Percentiles rank a stretch among this genome's conserved stretches.
Conservation (phyloP, 2,329 filamentous ascomycete species). For the Penicillium sp. region DNA sequence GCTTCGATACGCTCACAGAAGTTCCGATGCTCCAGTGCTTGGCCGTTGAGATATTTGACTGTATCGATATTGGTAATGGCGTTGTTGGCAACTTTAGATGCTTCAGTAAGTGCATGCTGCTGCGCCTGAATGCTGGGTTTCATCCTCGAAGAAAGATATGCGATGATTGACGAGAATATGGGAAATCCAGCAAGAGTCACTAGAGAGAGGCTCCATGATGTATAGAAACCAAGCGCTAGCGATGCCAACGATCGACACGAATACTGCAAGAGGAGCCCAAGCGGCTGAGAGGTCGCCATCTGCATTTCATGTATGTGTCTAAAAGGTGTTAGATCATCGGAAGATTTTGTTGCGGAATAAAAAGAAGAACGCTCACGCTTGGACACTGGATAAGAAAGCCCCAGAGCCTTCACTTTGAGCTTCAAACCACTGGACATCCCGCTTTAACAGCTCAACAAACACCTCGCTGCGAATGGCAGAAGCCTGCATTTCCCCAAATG, state of each 20-base stretch:
- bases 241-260: conserved; percentile 66
- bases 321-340: not conserved
- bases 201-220: conserved; percentile 81
- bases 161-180: conserved; percentile 63
- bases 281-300: conserved; percentile 73
- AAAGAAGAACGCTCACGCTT: conserved; percentile 62
- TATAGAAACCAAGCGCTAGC: conserved; percentile 71
- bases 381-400: conserved; percentile 69
- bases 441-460: conserved; percentile 69
- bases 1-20: conserved; percentile 62
- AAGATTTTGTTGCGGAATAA: not conserved
- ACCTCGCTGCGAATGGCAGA: conserved; percentile 63
- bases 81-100: conserved; percentile 71
- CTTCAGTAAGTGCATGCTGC: conserved; percentile 65
- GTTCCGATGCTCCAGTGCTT: conserved; percentile 66
- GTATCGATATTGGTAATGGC: conserved; percentile 76
- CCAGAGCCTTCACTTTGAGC: conserved; percentile 68
- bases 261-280: conserved; percentile 70
- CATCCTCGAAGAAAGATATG: conserved; percentile 61
- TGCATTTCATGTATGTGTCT: conserved; percentile 85
- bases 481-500: conserved; percentile 81
- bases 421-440: conserved; percentile 83
- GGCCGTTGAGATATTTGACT: conserved; percentile 82
- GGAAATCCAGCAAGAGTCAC: conserved; percentile 76
- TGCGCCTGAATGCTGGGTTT: conserved; percentile 70